Conservation (phyloP, 331 rosid genomes). For the Malus hybrid region DNA sequence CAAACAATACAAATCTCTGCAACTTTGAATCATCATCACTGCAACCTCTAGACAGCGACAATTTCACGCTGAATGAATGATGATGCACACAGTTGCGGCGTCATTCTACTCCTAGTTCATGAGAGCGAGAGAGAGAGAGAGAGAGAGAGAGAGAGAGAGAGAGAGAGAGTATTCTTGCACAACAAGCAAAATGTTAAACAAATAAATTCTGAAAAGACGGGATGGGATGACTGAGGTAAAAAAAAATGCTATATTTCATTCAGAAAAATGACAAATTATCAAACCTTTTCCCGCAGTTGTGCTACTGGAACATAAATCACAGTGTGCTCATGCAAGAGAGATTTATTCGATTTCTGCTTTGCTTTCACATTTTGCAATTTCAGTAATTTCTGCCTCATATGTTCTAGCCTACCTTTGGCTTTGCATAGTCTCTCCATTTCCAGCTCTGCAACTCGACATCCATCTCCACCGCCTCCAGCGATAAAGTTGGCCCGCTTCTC, state of each 20-base stretch:
- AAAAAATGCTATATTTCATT: background rate
- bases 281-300: conserved; percentile 58
- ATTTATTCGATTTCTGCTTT: conserved; percentile 24
- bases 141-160: background rate
- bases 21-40: too few relatives aligned
- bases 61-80: too few relatives aligned
- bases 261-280: background rate
- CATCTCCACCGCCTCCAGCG: conserved; percentile 29
- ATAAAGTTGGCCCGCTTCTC: conserved; percentile 30
- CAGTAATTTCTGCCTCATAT: conserved; percentile 42
- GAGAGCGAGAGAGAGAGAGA: too few relatives aligned
- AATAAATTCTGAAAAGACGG: too few relatives aligned
- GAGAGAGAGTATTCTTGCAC: background rate
- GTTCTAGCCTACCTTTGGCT: conserved; percentile 45
- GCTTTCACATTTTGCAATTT: conserved; percentile 31
- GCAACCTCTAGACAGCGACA: too few relatives aligned
- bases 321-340: conserved; percentile 18
- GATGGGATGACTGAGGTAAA: background rate
- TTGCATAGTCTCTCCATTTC: conserved; percentile 70
- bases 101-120: too few relatives aligned
- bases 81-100: too few relatives aligned
- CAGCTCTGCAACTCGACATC: conserved; percentile 39
- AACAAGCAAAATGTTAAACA: background rate
- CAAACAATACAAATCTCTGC: too few relatives aligned
- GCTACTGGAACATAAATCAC: conserved; percentile 71